Conservation (phyloP, 768 basidiomycete genomes). For the Tricholoma sp. region DNA sequence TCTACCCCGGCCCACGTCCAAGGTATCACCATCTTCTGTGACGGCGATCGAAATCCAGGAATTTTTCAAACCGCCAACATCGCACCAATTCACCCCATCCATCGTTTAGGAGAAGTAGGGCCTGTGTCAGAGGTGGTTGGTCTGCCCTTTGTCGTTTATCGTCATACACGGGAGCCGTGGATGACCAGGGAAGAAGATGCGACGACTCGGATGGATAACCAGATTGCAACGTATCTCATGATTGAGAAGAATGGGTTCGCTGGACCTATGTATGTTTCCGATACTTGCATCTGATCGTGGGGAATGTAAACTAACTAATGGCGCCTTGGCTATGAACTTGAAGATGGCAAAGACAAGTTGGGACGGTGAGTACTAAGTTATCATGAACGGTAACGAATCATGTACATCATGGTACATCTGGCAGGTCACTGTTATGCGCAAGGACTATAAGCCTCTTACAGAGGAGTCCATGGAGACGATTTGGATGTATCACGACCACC, state of each 20-base stretch:
- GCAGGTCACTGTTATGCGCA: conserved; percentile 13
- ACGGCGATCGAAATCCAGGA: neutral
- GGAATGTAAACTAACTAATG: too few species aligned
- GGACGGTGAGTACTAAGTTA: conserved; percentile 3
- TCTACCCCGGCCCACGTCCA: conserved; percentile 3
- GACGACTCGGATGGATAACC: conserved; percentile 1
- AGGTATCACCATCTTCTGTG: conserved; percentile 6
- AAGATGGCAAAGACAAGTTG: conserved; percentile 7
- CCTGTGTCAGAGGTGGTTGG: conserved; percentile 7
- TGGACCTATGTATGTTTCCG: neutral
- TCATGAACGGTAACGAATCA: too few species aligned
- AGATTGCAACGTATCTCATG: conserved; percentile 12
- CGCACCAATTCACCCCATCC: conserved; percentile 4
- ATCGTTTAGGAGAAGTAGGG: conserved; percentile 5
- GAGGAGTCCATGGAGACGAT: conserved; percentile 17
- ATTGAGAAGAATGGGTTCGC: conserved; percentile 5
- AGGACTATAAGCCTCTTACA: conserved; percentile 8
- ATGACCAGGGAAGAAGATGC: neutral
- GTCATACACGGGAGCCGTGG: conserved; percentile 3
- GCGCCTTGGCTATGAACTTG: neutral
- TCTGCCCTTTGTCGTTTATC: conserved; percentile 7
- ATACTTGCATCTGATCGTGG: too few species aligned
- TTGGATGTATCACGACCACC: conserved; percentile 29
- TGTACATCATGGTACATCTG: too few species aligned
- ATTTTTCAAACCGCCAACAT: conserved; percentile 6